These are phyloP conservation scores for Termitomyces sp. DNA, from an alignment of 768 basidiomycete genomes.

Conservation along the genomic window DNA sequence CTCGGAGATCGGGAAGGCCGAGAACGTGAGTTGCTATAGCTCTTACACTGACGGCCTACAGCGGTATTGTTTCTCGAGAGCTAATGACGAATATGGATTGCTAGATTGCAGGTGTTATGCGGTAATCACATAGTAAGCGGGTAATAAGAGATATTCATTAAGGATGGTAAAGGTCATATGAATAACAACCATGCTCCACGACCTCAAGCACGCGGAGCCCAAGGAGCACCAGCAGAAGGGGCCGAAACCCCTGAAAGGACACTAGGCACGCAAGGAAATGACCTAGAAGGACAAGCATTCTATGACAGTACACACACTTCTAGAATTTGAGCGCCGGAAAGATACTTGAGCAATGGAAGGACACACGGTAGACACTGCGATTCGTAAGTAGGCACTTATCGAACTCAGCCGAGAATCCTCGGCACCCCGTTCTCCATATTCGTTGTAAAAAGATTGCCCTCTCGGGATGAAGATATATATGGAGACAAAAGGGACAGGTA, in stretches of 20 bases:
- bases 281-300: background rate
- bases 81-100: background rate
- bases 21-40: background rate
- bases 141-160: background rate
- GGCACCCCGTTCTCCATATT: background rate
- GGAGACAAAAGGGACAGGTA: background rate
- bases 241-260: background rate
- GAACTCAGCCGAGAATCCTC: constrained; percentile 3
- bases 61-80: background rate
- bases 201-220: background rate
- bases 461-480: background rate
- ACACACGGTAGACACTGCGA: background rate
- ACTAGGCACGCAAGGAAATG: background rate
- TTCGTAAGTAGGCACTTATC: background rate
- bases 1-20: background rate
- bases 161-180: background rate
- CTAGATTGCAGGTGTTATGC: background rate
- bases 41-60: background rate
- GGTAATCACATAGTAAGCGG: background rate
- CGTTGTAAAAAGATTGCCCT: background rate
- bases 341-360: background rate
- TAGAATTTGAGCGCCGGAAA: background rate
- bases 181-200: background rate
- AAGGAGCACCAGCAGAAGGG: background rate
- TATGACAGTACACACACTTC: background rate